phyloP scores from a whole-genome alignment of 495 filamentous ascomycete genomes.

The Neurospora sp. region DNA sequence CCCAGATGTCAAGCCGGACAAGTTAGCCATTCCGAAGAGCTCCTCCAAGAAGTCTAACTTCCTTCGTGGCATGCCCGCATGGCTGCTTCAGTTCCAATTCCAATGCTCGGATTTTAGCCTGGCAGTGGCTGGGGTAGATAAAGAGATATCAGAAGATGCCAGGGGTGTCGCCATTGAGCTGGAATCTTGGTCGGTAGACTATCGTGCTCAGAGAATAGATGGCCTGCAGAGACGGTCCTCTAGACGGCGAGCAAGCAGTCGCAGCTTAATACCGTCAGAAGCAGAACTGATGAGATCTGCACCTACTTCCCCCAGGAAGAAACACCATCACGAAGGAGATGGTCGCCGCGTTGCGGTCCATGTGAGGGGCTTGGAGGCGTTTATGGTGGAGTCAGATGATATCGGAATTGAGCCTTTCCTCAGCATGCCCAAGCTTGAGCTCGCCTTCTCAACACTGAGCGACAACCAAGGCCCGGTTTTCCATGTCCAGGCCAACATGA shows the following conservation, averaged over 20 bases:
- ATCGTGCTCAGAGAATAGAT: constrained; percentile 69
- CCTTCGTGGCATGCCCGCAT: constrained; percentile 66
- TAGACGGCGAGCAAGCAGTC: constrained; percentile 49
- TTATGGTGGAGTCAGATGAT: constrained; percentile 79
- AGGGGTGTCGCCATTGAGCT: constrained; percentile 78
- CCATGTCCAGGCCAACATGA: constrained; percentile 73
- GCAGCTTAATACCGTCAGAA: constrained; percentile 46
- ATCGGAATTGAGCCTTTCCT: constrained; percentile 79
- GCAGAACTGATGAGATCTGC: constrained; percentile 45
- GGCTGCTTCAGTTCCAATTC: constrained; percentile 76
- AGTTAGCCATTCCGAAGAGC: constrained; percentile 36
- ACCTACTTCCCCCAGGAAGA: constrained; percentile 52
- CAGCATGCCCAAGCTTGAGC: constrained; percentile 75
- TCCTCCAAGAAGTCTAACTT: constrained; percentile 47
- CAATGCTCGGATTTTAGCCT: constrained; percentile 82
- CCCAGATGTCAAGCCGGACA: constrained; percentile 50
- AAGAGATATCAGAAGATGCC: constrained; percentile 63
- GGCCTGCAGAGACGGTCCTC: constrained; percentile 36
- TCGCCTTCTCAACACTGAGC: constrained; percentile 73
- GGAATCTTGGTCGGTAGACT: constrained; percentile 86
- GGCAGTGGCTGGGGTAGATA: constrained; percentile 83
- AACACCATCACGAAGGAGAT: constrained; percentile 54
- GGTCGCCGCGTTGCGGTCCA: constrained; percentile 75
- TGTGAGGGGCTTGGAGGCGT: constrained; percentile 71
- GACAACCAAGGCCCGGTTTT: constrained; percentile 79